Base-by-base conservation (phyloP, 305 asterid genomes). In the Stenogyne calaminthoides region DNA sequence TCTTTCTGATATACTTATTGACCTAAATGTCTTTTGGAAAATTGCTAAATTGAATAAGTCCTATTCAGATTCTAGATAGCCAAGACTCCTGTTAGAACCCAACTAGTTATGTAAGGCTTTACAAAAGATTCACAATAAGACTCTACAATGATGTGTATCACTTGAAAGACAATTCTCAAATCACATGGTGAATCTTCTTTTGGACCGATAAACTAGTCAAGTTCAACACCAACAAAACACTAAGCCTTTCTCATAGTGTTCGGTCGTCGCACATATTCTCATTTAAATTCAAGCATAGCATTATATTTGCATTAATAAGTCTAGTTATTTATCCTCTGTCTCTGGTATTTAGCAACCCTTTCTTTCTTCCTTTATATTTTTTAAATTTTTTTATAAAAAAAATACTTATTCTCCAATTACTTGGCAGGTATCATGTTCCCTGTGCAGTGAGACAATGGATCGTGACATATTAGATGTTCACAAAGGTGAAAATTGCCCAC, bases 381-480 rank as follows among this genome's bases (percentile, higher is more conserved):
- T n/a, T n/a, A n/a, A n/a, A n/a, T n/a, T n/a, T n/a, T n/a, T n/a
- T n/a, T n/a, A n/a, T n/a, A n/a, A n/a, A n/a, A n/a, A n/a, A n/a
- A n/a, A n/a, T n/a, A n/a, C n/a, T n/a, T n/a, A n/a, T n/a, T n/a
- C 77, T 71, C 42, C 69, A 77, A 71, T 81, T 57, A 77, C 80
- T 72, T 83, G 82, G 82, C 96, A 95, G 99, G 99, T 92, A 47
- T 83, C 97, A 46, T 95, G 99, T 85, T 85, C 98, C 76, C 82
- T 95, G 74, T 95, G 99, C 86, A 91, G 91, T 47, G 96, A 92
- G 86, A 91, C 91, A 39, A 92, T 95, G 98, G 89, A 92, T 52
- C 99, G 97, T 80, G 88, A 87, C 66, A 81, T 86, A 73, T 73
- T 95, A 78, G 91, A 88, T 58, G 85, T 86, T 79, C 99, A 95